Conservation (phyloP, 2,329 filamentous ascomycete species). For the Aspergillus bombycis region DNA sequence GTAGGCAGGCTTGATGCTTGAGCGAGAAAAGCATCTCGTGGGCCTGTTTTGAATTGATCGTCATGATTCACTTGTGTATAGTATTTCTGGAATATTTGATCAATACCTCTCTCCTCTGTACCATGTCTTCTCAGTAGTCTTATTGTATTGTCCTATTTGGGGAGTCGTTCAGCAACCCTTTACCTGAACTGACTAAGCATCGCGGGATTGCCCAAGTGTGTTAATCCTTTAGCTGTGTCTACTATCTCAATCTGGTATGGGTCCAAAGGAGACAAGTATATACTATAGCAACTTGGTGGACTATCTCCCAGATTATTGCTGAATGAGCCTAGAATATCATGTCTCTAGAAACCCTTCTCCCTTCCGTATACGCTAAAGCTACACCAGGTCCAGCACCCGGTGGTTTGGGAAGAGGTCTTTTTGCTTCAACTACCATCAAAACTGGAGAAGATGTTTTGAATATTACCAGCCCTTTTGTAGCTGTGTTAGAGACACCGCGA, state of each 20-base stretch:
- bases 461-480: conserved; percentile 56
- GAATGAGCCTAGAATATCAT: not conserved
- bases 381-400: conserved; percentile 26
- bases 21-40: conserved; percentile 34
- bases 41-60: conserved; percentile 16
- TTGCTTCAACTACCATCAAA: conserved; percentile 53
- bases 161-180: not conserved
- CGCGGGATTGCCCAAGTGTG: not conserved
- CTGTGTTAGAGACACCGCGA: conserved; percentile 56
- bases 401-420: conserved; percentile 57
- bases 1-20: conserved; percentile 31
- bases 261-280: not conserved
- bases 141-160: not conserved
- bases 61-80: conserved; percentile 15
- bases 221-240: not conserved
- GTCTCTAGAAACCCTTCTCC: not conserved
- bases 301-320: not conserved
- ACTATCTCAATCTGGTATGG: not conserved
- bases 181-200: conserved; percentile 1
- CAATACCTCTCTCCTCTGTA: not conserved
- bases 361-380: conserved; percentile 24
- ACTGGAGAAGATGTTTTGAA: conserved; percentile 54
- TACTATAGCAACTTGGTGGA: not conserved
- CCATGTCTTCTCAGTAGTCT: not conserved
- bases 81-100: not conserved